Evolutionary conservation across 2,329 filamentous ascomycete species (phyloP).

Genomic region (Rhinocladiella similis): DNA sequence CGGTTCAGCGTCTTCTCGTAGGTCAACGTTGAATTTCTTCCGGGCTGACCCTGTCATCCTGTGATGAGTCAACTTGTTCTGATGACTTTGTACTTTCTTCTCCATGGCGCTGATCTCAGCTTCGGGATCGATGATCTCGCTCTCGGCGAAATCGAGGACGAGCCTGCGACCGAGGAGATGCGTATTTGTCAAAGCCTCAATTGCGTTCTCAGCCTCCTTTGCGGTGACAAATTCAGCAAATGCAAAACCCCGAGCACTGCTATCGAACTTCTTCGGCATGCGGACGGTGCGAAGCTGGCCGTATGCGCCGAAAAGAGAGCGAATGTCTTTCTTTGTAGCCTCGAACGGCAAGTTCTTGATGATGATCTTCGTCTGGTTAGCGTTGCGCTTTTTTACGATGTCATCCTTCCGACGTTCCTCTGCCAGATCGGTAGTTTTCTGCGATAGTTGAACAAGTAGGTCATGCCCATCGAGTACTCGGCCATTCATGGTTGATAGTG

Average conservation of each 20-base stretch:
- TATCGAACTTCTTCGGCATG: constrained; percentile 92
- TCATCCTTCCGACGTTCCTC: constrained; percentile 84
- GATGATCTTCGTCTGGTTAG: constrained; percentile 84
- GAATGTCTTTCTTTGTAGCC: constrained; percentile 87
- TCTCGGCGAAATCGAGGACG: constrained; percentile 87
- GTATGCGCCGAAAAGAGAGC: constrained; percentile 81
- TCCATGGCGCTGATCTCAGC: constrained; percentile 97
- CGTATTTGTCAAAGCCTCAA: constrained; percentile 87
- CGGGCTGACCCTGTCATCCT: constrained; percentile 75
- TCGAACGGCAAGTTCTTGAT: constrained; percentile 99
- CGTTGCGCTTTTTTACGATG: constrained; percentile 74
- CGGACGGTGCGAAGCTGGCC: constrained; percentile 90
- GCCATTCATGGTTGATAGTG: constrained; percentile 82
- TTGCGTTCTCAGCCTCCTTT: constrained; percentile 85
- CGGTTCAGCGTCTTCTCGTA: constrained; percentile 62
- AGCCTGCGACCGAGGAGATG: constrained; percentile 88
- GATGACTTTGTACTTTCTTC: constrained; percentile 87
- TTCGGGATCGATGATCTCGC: constrained; percentile 86
- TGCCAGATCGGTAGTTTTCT: constrained; percentile 82
- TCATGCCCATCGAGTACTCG: constrained; percentile 84
- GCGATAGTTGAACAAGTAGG: constrained; percentile 80
- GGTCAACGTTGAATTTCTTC: constrained; percentile 80
- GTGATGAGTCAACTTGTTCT: constrained; percentile 87
- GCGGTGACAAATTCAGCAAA: constrained; percentile 95
- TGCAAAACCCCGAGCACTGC: constrained; percentile 84